A percentile compares a stretch with the other conserved stretches of the same genome.
These are phyloP conservation scores for Actinidia chinensis DNA, from an alignment of 179 eudicot genomes.

Conservation along the genomic window DNA sequence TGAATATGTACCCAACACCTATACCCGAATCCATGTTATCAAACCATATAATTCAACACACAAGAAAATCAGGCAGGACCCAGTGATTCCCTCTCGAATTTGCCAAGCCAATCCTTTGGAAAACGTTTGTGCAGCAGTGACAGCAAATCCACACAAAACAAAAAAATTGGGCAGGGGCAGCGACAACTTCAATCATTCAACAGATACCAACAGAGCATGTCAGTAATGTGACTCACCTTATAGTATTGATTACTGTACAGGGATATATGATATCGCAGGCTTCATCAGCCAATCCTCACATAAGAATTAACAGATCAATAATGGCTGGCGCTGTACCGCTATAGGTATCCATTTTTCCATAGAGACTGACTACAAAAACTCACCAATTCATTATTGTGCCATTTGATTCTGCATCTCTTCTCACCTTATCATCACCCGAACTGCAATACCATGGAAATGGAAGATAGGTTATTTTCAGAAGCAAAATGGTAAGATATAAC, in stretches of 20 bases:
- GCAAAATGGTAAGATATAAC: background rate
- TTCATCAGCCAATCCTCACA: background rate
- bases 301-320: background rate
- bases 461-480: background rate
- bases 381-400: background rate
- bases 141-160: background rate
- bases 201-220: constrained; percentile 1
- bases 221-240: background rate
- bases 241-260: background rate
- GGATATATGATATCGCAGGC: background rate
- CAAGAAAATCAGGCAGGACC: background rate
- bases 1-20: no score
- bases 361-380: background rate
- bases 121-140: background rate
- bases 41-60: background rate
- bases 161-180: background rate
- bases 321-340: background rate
- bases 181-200: background rate
- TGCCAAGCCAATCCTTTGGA: background rate
- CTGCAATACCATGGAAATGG: background rate
- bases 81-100: background rate
- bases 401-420: constrained; percentile 3
- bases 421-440: background rate
- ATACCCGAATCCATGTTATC: background rate
- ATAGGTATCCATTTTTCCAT: no score